Base-by-base conservation (phyloP, 1,284 basidiomycete species). In the Moesziomyces sp. region DNA sequence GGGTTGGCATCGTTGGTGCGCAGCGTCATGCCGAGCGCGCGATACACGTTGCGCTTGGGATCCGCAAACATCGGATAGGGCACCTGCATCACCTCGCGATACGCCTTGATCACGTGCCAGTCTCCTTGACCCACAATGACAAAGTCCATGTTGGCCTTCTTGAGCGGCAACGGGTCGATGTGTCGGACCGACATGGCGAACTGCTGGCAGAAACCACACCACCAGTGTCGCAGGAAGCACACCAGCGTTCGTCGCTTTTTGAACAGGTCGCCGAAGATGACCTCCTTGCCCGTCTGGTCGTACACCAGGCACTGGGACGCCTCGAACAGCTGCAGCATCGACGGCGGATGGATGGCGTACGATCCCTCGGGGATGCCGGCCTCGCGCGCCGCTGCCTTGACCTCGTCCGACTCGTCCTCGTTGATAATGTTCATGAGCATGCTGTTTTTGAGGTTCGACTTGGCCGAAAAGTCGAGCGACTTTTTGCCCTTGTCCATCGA, bases 121-220 rank as follows among this genome's bases (percentile, higher is more conserved):
- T 77, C 88, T 1, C 92, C 93, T 80, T 93, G 91, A 38, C 92
- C 89, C 78, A 96, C 89, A 74, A 95, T 86, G 52, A 93, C 87
- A 54, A 93, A 85, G 74, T 87, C 88, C 57, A 88, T 84, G 24
- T 87, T 87, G 16, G 87, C 87, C 42, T 86, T 86, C 47, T 89
- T 87, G 49, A 91, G 86, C 5, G 87, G 86, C 46, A 87, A 87
- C 11, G 86, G 85, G 50, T 88, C 85, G 42, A 90, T 86, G 47
- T 87, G 86, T 19, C 86, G 81, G 61, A 94, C 86, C 35, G 89
- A 89, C 55, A 89, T 87, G 86, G 94, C 89, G 84, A 94, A 96
- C 80, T 94, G 92, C 80, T 93, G 92, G 83, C 92, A 93, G 34
- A 90, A 85, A 3, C 91, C 90, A 77, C 92, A 94, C 74, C 84